Evolutionary conservation across 495 filamentous ascomycete species (phyloP).

Genomic region (Pyrenula massariospora): DNA sequence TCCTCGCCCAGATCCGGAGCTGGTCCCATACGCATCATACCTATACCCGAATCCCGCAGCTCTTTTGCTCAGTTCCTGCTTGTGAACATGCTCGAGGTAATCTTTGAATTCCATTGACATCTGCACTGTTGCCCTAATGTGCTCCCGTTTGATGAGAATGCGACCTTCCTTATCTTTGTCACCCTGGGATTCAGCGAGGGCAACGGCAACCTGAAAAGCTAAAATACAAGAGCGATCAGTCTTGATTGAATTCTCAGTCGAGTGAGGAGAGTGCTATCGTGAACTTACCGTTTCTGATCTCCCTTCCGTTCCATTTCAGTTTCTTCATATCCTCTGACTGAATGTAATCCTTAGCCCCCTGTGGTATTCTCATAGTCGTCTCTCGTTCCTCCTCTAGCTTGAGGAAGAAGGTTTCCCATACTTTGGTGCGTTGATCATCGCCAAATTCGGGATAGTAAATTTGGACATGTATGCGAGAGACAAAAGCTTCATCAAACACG

Average conservation of each 20-base stretch:
- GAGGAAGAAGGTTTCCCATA: slow-evolving; percentile 11
- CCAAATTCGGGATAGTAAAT: slow-evolving; percentile 1
- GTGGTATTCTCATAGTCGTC: slow-evolving; percentile 1
- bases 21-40: no score
- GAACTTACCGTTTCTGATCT: slow-evolving; percentile 13
- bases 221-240: neutral
- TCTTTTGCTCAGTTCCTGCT: slow-evolving; percentile 1
- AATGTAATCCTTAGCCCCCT: neutral
- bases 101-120: slow-evolving; percentile 13
- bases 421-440: neutral
- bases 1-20: no score
- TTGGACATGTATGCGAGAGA: slow-evolving; percentile 28
- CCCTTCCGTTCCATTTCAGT: slow-evolving; percentile 15
- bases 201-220: slow-evolving; percentile 15
- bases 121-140: slow-evolving; percentile 4
- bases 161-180: slow-evolving; percentile 9
- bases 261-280: neutral
- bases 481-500: slow-evolving; percentile 24
- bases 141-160: slow-evolving; percentile 8
- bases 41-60: no score
- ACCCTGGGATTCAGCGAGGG: slow-evolving; percentile 9
- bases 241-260: neutral
- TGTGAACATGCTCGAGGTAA: slow-evolving; percentile 7
- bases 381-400: slow-evolving; percentile 9
- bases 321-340: neutral